These are phyloP conservation scores for Colletotrichum simmondsii DNA, from an alignment of 2,329 filamentous ascomycete species.

Conservation along the genomic window DNA sequence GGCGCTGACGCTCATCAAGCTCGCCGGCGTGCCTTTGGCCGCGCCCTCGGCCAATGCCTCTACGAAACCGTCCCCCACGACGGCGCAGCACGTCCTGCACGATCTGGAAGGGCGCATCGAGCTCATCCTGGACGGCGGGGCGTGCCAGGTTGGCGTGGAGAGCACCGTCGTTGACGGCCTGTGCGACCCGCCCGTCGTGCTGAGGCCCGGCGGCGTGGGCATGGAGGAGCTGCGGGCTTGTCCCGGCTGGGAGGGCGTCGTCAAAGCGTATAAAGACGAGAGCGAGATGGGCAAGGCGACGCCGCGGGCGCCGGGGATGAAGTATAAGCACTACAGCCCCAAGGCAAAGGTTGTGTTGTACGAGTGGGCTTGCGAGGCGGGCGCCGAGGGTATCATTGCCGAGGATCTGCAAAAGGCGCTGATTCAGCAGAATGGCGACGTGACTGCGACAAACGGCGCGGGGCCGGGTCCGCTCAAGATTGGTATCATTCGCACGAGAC, in stretches of 20 bases:
- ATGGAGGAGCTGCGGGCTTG: slow-evolving; percentile 81
- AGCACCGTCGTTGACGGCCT: slow-evolving; percentile 97
- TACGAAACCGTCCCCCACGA: slow-evolving; percentile 91
- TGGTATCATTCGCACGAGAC: slow-evolving; percentile 66
- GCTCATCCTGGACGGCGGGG: slow-evolving; percentile 88
- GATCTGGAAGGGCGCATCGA: slow-evolving; percentile 86
- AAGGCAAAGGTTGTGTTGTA: slow-evolving; percentile 87
- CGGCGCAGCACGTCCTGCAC: slow-evolving; percentile 87
- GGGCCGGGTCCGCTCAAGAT: slow-evolving; percentile 45
- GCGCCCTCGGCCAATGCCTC: slow-evolving; percentile 95
- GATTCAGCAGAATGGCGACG: slow-evolving; percentile 26
- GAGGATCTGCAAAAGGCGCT: slow-evolving; percentile 46
- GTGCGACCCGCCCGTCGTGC: slow-evolving; percentile 80
- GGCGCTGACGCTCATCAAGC: slow-evolving; percentile 87
- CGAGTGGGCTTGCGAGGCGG: slow-evolving; percentile 62
- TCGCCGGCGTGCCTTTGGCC: slow-evolving; percentile 82
- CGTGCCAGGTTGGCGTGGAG: slow-evolving; percentile 90
- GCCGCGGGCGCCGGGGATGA: slow-evolving; percentile 95
- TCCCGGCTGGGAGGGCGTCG: slow-evolving; percentile 83
- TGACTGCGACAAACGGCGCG: slow-evolving; percentile 36
- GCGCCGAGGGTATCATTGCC: slow-evolving; percentile 47
- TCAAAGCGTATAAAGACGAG: slow-evolving; percentile 82
- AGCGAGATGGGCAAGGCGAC: slow-evolving; percentile 71
- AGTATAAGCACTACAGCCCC: slow-evolving; percentile 97
- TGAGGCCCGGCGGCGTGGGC: slow-evolving; percentile 88